Evolutionary conservation across 2,329 filamentous ascomycete genomes (phyloP).

Genomic region (Ascochyta lentis): DNA sequence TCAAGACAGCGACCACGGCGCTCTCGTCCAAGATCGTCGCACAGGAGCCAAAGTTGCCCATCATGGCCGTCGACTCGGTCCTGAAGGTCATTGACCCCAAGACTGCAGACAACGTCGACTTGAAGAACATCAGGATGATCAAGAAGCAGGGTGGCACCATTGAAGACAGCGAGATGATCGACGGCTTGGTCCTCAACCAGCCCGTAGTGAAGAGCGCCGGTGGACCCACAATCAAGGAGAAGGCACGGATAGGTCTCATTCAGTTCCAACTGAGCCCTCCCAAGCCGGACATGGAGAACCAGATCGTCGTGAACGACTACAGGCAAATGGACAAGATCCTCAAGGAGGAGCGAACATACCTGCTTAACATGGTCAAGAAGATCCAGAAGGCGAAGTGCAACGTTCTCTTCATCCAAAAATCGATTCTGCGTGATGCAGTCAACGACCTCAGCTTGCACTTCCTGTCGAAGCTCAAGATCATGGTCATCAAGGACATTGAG

Average conservation of each 20-base stretch:
- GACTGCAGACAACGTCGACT: conserved; percentile 93
- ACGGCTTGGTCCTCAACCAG: conserved; percentile 91
- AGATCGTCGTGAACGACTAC: conserved; percentile 99
- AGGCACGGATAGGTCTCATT: conserved; percentile 94
- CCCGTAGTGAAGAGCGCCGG: conserved; percentile 91
- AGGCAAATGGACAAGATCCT: conserved; percentile 99
- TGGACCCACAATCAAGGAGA: conserved; percentile 91
- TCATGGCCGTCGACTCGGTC: conserved; percentile 97
- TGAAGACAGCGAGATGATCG: conserved; percentile 96
- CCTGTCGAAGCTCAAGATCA: conserved; percentile 93
- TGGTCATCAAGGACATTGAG: conserved; percentile 97
- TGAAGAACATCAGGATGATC: conserved; percentile 94
- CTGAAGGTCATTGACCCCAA: conserved; percentile 95
- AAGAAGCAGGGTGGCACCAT: conserved; percentile 99
- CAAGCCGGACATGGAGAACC: conserved; percentile 99
- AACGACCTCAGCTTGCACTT: conserved; percentile 98
- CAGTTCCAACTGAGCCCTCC: conserved; percentile 98
- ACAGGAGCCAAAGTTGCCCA: conserved; percentile 94
- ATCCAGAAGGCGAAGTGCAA: conserved; percentile 99
- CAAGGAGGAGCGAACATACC: conserved; percentile 97
- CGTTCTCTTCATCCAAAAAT: conserved; percentile 97
- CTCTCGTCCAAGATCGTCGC: conserved; percentile 98
- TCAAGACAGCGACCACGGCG: conserved; percentile 96
- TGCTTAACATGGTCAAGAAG: conserved; percentile 99
- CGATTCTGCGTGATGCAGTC: conserved; percentile 94